These are phyloP conservation scores for Sindora glabra DNA, from an alignment of 306 rosid species.

Conservation along the genomic window DNA sequence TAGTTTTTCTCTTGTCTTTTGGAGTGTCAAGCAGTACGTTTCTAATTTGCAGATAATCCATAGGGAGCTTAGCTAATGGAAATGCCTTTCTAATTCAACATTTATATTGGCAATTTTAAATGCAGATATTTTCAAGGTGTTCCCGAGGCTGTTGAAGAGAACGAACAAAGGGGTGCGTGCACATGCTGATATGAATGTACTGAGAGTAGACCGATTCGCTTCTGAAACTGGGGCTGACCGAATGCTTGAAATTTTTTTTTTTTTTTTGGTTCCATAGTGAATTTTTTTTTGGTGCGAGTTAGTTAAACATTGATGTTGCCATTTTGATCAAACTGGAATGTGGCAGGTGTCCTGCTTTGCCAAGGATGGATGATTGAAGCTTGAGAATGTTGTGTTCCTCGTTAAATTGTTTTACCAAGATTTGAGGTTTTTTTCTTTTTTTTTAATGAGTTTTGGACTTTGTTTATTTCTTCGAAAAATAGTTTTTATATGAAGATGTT, in stretches of 20 bases:
- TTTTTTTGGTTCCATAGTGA: neutral
- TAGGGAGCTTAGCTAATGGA: no score
- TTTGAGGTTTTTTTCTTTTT: no score
- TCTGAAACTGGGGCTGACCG: neutral
- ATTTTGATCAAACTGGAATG: slow-evolving; percentile 14
- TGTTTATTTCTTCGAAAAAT: no score
- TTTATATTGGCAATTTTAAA: neutral
- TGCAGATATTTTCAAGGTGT: slow-evolving; percentile 67
- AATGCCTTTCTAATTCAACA: no score
- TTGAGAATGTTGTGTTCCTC: slow-evolving; percentile 19
- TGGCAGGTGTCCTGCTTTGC: slow-evolving; percentile 25
- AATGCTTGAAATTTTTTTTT: slow-evolving; percentile 11
- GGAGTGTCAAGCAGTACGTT: neutral
- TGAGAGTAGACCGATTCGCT: neutral
- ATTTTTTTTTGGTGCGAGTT: slow-evolving; percentile 3
- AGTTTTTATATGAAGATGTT: no score
- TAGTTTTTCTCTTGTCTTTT: neutral
- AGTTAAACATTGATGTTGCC: slow-evolving; percentile 16
- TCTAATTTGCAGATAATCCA: neutral
- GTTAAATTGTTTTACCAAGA: no score
- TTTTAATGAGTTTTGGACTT: no score
- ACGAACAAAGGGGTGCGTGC: slow-evolving; percentile 52
- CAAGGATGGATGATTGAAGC: slow-evolving; percentile 24
- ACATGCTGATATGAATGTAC: slow-evolving; percentile 34
- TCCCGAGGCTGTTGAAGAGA: slow-evolving; percentile 48